phyloP scores from a whole-genome alignment of 306 rosid species.

The Luffa aegyptiaca region DNA sequence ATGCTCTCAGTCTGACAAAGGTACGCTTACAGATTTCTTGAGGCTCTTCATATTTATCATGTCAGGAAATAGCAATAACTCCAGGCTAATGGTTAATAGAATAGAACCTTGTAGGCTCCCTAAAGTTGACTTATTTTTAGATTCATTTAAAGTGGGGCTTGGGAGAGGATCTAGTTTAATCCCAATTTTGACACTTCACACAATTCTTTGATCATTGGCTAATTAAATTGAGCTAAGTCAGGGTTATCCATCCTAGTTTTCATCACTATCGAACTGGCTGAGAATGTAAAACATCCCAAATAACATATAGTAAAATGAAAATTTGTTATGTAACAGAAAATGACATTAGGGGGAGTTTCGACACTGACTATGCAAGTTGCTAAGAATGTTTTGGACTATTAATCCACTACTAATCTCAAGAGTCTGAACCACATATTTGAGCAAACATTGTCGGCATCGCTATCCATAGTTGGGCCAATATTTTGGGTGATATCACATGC shows the following conservation, averaged over 20 bases:
- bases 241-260: neutral
- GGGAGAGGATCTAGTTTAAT: neutral
- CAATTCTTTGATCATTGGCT: neutral
- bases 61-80: neutral
- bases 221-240: neutral
- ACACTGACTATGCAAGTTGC: neutral
- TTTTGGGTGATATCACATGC: neutral
- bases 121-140: neutral
- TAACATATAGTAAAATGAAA: neutral
- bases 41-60: neutral
- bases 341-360: neutral
- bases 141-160: neutral
- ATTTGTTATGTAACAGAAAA: neutral
- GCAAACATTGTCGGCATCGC: neutral
- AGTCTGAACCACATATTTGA: neutral
- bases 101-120: neutral
- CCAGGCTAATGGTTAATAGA: neutral
- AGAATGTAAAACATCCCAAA: neutral
- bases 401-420: neutral
- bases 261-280: neutral
- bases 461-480: neutral
- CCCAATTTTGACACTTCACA: neutral
- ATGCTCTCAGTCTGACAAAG: conserved; percentile 3
- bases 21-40: conserved; percentile 7
- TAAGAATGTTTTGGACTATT: neutral